A percentile compares a stretch with the other conserved stretches of the same genome.
phyloP scores from a whole-genome alignment of 2,329 filamentous ascomycete species.

The Daldinia eschscholtzii region DNA sequence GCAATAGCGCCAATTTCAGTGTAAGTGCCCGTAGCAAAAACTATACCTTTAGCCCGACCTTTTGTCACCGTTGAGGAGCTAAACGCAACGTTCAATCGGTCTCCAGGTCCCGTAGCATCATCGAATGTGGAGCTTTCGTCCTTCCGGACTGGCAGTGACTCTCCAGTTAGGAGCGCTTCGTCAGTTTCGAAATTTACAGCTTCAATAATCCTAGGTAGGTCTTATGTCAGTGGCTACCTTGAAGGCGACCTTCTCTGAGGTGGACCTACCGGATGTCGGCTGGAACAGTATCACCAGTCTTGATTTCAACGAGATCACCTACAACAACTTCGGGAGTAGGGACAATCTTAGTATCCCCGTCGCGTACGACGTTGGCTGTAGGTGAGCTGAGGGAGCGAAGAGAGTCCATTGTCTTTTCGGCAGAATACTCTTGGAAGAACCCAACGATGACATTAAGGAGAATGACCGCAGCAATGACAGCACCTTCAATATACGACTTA shows the following conservation, averaged over 20 bases:
- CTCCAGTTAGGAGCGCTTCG: constrained; percentile 73
- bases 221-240: not conserved
- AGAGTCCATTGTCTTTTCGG: constrained; percentile 69
- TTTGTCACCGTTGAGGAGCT: constrained; percentile 73
- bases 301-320: constrained; percentile 70
- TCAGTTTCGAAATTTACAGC: constrained; percentile 70
- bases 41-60: constrained; percentile 70
- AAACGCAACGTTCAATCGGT: constrained; percentile 73
- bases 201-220: constrained; percentile 60
- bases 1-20: constrained; percentile 76
- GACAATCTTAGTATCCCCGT: constrained; percentile 63
- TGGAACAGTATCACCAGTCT: constrained; percentile 60
- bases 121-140: constrained; percentile 62
- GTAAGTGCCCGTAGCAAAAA: constrained; percentile 70
- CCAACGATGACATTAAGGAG: constrained; percentile 66
- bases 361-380: constrained; percentile 63
- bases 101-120: constrained; percentile 68
- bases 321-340: constrained; percentile 67
- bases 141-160: constrained; percentile 71
- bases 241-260: not conserved
- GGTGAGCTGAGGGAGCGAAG: constrained; percentile 64
- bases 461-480: constrained; percentile 66
- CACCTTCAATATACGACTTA: constrained; percentile 67
- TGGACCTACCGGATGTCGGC: constrained; percentile 51
- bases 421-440: constrained; percentile 67